Evolutionary conservation across 2,329 filamentous ascomycete species (phyloP).

Genomic region (Fusarium siculi): DNA sequence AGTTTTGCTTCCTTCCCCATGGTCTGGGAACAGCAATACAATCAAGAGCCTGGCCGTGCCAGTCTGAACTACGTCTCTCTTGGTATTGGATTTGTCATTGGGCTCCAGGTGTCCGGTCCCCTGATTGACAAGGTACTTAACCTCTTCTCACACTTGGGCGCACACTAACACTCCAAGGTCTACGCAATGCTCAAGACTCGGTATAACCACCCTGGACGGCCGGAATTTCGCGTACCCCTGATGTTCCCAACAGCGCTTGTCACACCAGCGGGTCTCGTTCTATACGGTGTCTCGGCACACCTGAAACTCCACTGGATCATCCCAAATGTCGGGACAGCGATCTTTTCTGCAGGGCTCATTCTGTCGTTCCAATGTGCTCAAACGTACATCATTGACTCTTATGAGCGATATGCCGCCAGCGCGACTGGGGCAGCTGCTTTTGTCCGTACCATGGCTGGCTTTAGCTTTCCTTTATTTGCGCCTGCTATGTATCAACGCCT

Average conservation of each 20-base stretch:
- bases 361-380: slow-evolving; percentile 67
- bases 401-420: slow-evolving; percentile 50
- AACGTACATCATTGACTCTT: slow-evolving; percentile 68
- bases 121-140: slow-evolving; percentile 47
- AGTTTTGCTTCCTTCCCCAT: slow-evolving; percentile 62
- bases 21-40: slow-evolving; percentile 60
- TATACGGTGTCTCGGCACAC: slow-evolving; percentile 60
- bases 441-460: slow-evolving; percentile 65
- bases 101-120: slow-evolving; percentile 62
- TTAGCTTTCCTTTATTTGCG: slow-evolving; percentile 69
- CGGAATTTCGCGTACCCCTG: slow-evolving; percentile 50
- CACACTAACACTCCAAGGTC: slow-evolving; percentile 27
- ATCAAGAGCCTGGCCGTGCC: slow-evolving; percentile 56
- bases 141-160: rapidly evolving
- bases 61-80: slow-evolving; percentile 65
- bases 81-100: slow-evolving; percentile 64
- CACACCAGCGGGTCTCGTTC: slow-evolving; percentile 60
- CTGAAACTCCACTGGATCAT: slow-evolving; percentile 60
- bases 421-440: slow-evolving; percentile 65
- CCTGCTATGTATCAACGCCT: slow-evolving; percentile 53
- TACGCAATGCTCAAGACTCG: slow-evolving; percentile 42
- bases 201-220: slow-evolving; percentile 44
- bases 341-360: slow-evolving; percentile 61
- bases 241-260: slow-evolving; percentile 52
- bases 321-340: slow-evolving; percentile 66